phyloP scores from a whole-genome alignment of 2,329 filamentous ascomycete species.

The Huntiella moniliformis region DNA sequence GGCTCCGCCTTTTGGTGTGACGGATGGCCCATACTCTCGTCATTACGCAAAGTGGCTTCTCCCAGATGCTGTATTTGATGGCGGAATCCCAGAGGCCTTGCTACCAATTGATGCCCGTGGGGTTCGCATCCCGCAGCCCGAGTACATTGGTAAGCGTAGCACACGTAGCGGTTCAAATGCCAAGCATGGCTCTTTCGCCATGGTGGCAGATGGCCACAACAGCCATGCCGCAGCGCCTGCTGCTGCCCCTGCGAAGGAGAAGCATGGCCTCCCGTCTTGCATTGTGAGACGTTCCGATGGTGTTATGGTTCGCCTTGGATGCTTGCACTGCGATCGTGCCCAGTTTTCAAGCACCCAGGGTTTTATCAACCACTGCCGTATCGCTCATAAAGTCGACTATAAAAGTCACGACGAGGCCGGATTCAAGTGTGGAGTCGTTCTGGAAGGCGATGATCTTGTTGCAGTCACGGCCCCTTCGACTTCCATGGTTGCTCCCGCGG shows the following conservation, averaged over 20 bases:
- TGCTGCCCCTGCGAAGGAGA: conserved; percentile 54
- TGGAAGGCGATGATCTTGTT: conserved; percentile 29
- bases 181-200: conserved; percentile 30
- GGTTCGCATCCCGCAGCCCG: conserved; percentile 52
- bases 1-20: conserved; percentile 77
- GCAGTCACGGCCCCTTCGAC: conserved; percentile 1
- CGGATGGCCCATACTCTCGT: conserved; percentile 78
- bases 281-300: conserved; percentile 74
- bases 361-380: conserved; percentile 98
- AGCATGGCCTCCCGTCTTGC: conserved; percentile 49
- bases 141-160: conserved; percentile 30
- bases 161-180: conserved; percentile 24
- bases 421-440: conserved; percentile 63
- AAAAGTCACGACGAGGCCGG: conserved; percentile 93
- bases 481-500: background rate
- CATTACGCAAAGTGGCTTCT: conserved; percentile 95
- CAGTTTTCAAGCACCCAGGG: conserved; percentile 94
- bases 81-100: conserved; percentile 31
- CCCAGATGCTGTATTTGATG: conserved; percentile 73
- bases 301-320: conserved; percentile 74
- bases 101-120: conserved; percentile 35
- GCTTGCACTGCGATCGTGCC: conserved; percentile 68
- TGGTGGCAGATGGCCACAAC: background rate
- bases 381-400: conserved; percentile 82
- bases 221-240: conserved; percentile 38